Conservation (phyloP, 2,329 filamentous ascomycete genomes). For the Cercospora berteroae region DNA sequence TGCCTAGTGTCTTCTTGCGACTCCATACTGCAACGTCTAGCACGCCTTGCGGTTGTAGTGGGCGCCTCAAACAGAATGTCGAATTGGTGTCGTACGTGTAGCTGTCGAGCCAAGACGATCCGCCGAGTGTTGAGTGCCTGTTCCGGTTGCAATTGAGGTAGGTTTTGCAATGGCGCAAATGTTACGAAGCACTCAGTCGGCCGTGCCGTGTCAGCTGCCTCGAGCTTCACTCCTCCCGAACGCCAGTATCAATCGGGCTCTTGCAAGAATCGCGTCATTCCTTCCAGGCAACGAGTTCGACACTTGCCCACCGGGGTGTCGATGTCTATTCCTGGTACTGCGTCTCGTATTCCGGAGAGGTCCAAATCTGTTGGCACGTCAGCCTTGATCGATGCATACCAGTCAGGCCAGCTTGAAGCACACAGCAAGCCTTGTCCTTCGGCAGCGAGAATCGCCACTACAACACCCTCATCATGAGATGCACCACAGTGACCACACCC, state of each 20-base stretch:
- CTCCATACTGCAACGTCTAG: background rate
- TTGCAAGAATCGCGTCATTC: background rate
- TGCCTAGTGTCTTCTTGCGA: background rate
- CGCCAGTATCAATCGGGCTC: background rate
- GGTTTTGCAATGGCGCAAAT: background rate
- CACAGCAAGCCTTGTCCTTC: background rate
- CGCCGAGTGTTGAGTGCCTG: background rate
- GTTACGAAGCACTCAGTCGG: background rate
- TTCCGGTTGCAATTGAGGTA: background rate
- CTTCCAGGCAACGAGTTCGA: background rate
- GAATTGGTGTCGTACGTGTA: background rate
- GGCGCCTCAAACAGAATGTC: background rate
- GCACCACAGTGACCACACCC: background rate
- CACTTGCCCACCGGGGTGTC: background rate
- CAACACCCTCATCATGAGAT: background rate
- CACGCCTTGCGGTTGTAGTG: background rate
- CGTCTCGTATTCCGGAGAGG: background rate
- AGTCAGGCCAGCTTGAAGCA: background rate
- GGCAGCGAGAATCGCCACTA: background rate
- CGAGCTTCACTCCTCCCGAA: background rate
- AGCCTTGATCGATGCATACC: background rate
- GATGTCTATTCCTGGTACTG: background rate
- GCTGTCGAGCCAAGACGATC: background rate
- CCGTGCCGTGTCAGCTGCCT: background rate
- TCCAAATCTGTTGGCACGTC: background rate